A percentile compares a stretch with the other conserved stretches of the same genome.
Conservation (phyloP, 306 rosid species). For the Malus domestica region ASM211411v1 NC_041800.1:32285733-32286232, state of each 20-base stretch:
- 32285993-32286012: neutral
- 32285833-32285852: conserved; percentile 94
- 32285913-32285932: conserved; percentile 99
- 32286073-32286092: neutral
- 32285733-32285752: conserved; percentile 55
- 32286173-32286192: neutral
- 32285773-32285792: conserved; percentile 95
- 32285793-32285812: conserved; percentile 98
- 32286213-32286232: neutral
- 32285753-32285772: conserved; percentile 96
- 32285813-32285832: conserved; percentile 98
- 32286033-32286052: too few relatives aligned
- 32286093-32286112: neutral
- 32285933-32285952: conserved; percentile 98
- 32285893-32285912: conserved; percentile 89
- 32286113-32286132: neutral
- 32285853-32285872: conserved; percentile 94
- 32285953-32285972: neutral
- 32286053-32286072: neutral
- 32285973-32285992: neutral
- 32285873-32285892: conserved; percentile 74
- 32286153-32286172: neutral
- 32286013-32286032: neutral
- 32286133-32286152: neutral
- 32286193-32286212: neutral